Base-by-base conservation (phyloP, 257 asterid species). In the Osmanthus fragrans region DNA sequence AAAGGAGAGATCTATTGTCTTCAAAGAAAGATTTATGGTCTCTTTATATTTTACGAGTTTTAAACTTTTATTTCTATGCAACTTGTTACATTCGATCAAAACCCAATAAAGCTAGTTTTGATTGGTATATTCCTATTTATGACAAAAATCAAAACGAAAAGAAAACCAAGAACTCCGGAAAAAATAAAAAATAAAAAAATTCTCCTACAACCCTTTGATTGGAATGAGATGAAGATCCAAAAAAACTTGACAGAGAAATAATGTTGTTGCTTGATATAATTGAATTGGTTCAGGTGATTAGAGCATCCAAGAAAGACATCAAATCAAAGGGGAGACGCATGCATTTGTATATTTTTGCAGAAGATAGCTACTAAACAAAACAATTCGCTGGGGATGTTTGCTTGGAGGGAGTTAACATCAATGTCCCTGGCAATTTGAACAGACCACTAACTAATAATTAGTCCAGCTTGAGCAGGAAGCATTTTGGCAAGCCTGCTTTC, bases 341-440 rank as follows among this genome's bases (percentile, higher is more conserved):
- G 84, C 88, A 91, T 83, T 80, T 69, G 75, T 72, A 80, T 82
- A 75, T 80, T 72, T 29, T 73, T 76, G 71, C 80, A 76, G 47
- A 80, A 60, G 89, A 86, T 68, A 51, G 84, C 54, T 56, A 81
- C 88, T 73, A 56, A 63, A 76, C 77, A 77, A 47, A 65, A 79
- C 74, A 79, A 60, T 77, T 72, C 89, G 88, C 85, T 77, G 83
- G 89, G 68, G 85, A 80, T 87, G 93, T 87, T 84, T 82, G 78
- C 51, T 75, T 29, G 47, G 32, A 71, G 80, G 39, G 72, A 73
- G 80, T 81, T 63, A 78, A 76, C 84, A 81, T 79, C 83, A 84
- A 47, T 51, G 77, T 51, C 84, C 58, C 79, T 85, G 84, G 86
- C 86, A 81, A 3, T 71, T 71, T 74, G 81, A 82, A 74, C 78